phyloP scores from a whole-genome alignment of 2,329 filamentous ascomycete genomes.

The Pochonia chlamydosporia region DNA sequence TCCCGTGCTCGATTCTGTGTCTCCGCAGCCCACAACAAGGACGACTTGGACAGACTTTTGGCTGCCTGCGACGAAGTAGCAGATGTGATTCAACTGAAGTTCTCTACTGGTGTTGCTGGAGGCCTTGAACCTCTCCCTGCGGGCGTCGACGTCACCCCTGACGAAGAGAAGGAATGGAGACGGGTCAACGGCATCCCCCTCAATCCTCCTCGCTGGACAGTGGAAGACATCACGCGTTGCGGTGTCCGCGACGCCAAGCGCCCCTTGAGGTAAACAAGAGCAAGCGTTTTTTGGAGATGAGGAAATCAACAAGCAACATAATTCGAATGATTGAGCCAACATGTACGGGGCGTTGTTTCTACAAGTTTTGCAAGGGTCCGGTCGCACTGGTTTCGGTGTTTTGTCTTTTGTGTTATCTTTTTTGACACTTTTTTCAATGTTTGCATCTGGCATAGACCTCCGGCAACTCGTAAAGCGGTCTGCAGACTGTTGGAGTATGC shows the following conservation, averaged over 20 bases:
- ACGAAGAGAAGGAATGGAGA: conserved; percentile 66
- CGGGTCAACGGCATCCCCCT: conserved; percentile 61
- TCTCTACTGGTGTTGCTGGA: conserved; percentile 91
- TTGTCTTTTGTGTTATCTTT: not conserved
- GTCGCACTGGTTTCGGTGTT: conserved; percentile 11
- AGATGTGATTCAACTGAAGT: conserved; percentile 89
- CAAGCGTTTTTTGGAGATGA: not conserved
- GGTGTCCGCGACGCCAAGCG: conserved; percentile 72
- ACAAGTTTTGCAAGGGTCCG: conserved; percentile 5
- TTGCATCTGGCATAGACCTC: conserved; percentile 13
- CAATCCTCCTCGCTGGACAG: conserved; percentile 70
- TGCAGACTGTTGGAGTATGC: not conserved
- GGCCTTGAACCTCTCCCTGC: conserved; percentile 73
- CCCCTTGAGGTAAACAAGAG: conserved; percentile 52
- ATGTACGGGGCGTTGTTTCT: conserved; percentile 16
- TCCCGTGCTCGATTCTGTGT: conserved; percentile 95
- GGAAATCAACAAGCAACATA: not conserved
- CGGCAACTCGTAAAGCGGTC: conserved; percentile 3
- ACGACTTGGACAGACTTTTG: conserved; percentile 87
- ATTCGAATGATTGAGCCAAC: not conserved
- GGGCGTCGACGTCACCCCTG: conserved; percentile 59
- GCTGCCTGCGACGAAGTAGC: conserved; percentile 89
- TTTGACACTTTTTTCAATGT: not conserved
- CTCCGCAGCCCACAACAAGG: conserved; percentile 94
- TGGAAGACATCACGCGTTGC: conserved; percentile 74